Percentiles rank a stretch among this genome's conserved stretches.
These are phyloP conservation scores for Leccinum sublutescens DNA, from an alignment of 768 basidiomycete genomes.

Conservation along the genomic window DNA sequence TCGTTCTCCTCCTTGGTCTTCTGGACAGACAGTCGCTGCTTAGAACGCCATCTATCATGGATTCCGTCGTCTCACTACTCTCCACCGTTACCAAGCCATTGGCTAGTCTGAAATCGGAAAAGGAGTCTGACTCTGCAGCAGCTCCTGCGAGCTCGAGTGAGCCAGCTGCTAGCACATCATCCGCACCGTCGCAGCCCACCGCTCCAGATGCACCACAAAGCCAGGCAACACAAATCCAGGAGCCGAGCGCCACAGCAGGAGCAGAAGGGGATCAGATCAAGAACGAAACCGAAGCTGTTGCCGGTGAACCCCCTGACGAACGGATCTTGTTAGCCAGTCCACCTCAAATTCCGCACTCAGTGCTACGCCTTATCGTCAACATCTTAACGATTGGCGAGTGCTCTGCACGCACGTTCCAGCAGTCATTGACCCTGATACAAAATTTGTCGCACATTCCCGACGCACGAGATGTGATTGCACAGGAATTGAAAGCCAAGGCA, in stretches of 20 bases:
- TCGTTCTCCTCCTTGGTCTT: constrained; percentile 84
- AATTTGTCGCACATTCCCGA: constrained; percentile 87
- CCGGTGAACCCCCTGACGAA: constrained; percentile 31
- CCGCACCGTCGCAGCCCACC: constrained; percentile 5
- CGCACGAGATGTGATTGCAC: constrained; percentile 83
- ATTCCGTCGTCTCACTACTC: constrained; percentile 84
- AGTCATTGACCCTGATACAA: constrained; percentile 88
- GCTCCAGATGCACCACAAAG: constrained; percentile 9
- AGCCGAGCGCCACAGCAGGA: constrained; percentile 13
- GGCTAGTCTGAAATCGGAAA: constrained; percentile 54
- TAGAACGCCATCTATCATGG: constrained; percentile 87
- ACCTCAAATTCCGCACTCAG: constrained; percentile 80
- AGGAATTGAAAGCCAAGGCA: constrained; percentile 82
- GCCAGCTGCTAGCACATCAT: constrained; percentile 5
- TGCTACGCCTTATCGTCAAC: constrained; percentile 92
- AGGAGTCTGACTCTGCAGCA: constrained; percentile 30
- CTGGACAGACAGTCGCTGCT: constrained; percentile 86
- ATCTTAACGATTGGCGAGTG: constrained; percentile 98
- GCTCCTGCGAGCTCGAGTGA: constrained; percentile 19
- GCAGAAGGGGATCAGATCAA: constrained; percentile 22
- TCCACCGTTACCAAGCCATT: constrained; percentile 88
- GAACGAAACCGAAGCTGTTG: constrained; percentile 19
- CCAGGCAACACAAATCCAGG: background rate
- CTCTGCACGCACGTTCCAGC: constrained; percentile 93
- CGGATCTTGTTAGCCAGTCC: constrained; percentile 62